A percentile compares a stretch with the other conserved stretches of the same genome.
Evolutionary conservation across 108 stramenopile genomes (phyloP).

Genomic region (Nitzschia putrida): DNA sequence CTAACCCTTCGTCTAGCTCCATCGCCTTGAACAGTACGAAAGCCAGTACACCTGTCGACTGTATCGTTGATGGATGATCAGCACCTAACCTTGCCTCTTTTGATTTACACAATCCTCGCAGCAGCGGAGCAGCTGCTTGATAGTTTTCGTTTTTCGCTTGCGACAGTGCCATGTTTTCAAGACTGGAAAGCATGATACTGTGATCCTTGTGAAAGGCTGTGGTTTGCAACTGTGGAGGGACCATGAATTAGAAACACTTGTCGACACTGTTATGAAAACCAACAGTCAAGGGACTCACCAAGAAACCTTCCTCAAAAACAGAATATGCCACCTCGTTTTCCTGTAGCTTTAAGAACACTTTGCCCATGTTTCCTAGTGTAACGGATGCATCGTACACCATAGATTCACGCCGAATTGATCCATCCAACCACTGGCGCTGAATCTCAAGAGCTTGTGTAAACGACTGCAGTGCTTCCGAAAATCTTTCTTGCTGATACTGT

Average conservation of each 20-base stretch:
- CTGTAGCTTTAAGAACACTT: conserved; percentile 36
- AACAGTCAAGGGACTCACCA: conserved; percentile 25
- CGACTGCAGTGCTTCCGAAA: conserved; percentile 32
- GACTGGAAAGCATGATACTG: conserved; percentile 29
- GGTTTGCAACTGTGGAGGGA: conserved; percentile 30
- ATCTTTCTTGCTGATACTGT: conserved; percentile 39
- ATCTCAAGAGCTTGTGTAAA: conserved; percentile 54
- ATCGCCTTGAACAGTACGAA: conserved; percentile 19
- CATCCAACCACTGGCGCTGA: conserved; percentile 51
- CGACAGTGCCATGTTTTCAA: conserved; percentile 42
- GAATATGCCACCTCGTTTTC: conserved; percentile 36
- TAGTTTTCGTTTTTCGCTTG: conserved; percentile 31
- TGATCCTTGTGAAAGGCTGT: conserved; percentile 55
- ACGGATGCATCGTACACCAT: conserved; percentile 53
- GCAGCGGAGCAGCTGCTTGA: conserved; percentile 38
- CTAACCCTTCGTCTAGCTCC: conserved; percentile 39
- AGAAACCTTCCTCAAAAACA: conserved; percentile 60
- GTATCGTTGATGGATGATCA: conserved; percentile 29
- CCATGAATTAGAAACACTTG: background rate
- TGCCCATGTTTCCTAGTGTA: conserved; percentile 59
- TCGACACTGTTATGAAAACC: background rate
- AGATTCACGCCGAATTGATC: conserved; percentile 44
- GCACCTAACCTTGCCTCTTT: conserved; percentile 42
- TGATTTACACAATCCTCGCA: conserved; percentile 31
- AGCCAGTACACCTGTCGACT: conserved; percentile 52